Evolutionary conservation across 345 rosid genomes (phyloP).

Genomic region (Anastatica hierochuntica): DNA sequence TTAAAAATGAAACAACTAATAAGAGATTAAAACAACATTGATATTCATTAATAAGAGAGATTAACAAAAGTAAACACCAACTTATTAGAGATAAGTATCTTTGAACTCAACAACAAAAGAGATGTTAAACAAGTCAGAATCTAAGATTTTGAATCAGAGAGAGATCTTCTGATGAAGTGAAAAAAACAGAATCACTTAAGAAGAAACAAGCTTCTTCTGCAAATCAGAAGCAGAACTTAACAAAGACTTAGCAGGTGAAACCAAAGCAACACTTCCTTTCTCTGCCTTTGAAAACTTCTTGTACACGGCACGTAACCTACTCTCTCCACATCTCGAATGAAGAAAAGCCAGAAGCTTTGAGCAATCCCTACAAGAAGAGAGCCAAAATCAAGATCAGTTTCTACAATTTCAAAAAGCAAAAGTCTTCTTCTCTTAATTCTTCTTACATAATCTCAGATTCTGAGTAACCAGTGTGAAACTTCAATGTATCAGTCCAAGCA

Average conservation of each 20-base stretch:
- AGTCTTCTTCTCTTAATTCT: no score
- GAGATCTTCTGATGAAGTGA: no score
- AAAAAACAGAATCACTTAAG: conserved; percentile 9
- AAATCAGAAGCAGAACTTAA: conserved; percentile 15
- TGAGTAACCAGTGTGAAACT: conserved; percentile 61
- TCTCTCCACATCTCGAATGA: conserved; percentile 49
- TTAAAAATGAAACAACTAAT: no score
- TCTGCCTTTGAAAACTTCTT: conserved; percentile 51
- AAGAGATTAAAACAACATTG: no score
- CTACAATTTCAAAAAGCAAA: background rate
- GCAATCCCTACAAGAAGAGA: conserved; percentile 40
- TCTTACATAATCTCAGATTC: conserved; percentile 51
- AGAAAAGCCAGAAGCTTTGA: conserved; percentile 47
- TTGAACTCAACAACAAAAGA: no score
- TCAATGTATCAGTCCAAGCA: conserved; percentile 58
- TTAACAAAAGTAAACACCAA: no score
- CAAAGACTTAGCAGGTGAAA: conserved; percentile 41
- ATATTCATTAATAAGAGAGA: no score
- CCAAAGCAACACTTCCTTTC: conserved; percentile 52
- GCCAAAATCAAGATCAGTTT: background rate
- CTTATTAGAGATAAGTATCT: no score
- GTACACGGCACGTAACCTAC: conserved; percentile 54
- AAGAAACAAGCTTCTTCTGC: conserved; percentile 19
- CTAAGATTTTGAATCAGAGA: no score
- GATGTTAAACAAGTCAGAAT: no score